phyloP scores from a whole-genome alignment of 805 yeast genomes.

The Metschnikowia hibisci region DNA sequence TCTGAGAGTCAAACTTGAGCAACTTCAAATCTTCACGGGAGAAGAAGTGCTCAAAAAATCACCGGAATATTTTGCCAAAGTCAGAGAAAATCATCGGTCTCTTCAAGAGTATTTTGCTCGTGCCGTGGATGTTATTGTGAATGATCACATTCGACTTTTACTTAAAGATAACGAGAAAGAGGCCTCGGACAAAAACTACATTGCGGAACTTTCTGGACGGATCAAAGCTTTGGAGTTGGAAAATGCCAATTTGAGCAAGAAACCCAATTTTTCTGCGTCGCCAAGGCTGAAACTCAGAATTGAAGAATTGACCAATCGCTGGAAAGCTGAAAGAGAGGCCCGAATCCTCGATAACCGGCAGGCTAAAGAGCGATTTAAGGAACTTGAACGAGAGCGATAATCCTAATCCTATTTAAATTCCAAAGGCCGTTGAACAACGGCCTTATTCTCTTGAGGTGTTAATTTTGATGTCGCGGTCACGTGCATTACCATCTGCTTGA shows the following conservation, averaged over 20 bases:
- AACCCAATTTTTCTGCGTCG: conserved; percentile 12
- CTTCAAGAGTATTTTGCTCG: conserved; percentile 53
- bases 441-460: no score
- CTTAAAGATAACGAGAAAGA: conserved; percentile 31
- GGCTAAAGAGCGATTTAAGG: conserved; percentile 47
- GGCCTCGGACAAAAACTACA: conserved; percentile 9
- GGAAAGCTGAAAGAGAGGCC: conserved; percentile 71
- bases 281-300: conserved; percentile 48
- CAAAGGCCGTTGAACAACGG: no score
- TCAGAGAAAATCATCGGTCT: conserved; percentile 39
- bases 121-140: conserved; percentile 56
- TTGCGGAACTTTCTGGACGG: conserved; percentile 22
- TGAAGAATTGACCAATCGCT: conserved; percentile 58
- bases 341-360: conserved; percentile 58
- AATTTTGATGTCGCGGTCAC: neutral
- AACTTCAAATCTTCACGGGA: conserved; percentile 26
- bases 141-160: conserved; percentile 47
- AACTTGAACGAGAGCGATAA: conserved; percentile 24
- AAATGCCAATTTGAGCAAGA: conserved; percentile 28
- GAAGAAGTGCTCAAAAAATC: conserved; percentile 9
- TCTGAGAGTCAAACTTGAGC: conserved; percentile 49
- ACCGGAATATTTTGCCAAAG: neutral
- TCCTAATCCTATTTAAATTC: no score
- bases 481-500: neutral
- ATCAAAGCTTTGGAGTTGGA: conserved; percentile 18